These are phyloP conservation scores for Sugiyamaella castrensis DNA, from an alignment of 1,139 yeast species.

Conservation along the genomic window DNA sequence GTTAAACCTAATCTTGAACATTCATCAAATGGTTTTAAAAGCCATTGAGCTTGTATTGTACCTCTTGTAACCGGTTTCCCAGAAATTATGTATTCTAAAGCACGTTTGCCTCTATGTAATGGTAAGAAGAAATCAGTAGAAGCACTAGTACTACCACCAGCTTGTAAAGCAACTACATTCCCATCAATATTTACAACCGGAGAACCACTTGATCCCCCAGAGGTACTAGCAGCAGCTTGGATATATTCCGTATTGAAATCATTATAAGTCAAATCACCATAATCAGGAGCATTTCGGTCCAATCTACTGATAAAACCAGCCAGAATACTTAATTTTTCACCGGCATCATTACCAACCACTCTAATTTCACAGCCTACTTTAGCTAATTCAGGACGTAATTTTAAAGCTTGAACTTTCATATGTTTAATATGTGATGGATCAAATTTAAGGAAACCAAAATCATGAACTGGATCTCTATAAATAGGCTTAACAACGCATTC, in stretches of 20 bases:
- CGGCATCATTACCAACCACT: constrained; percentile 95
- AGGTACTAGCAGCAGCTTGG: constrained; percentile 94
- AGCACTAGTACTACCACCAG: constrained; percentile 89
- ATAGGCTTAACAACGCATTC: constrained; percentile 80
- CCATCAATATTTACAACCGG: constrained; percentile 92
- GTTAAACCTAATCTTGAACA: constrained; percentile 85
- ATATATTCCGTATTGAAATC: constrained; percentile 95
- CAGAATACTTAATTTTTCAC: constrained; percentile 84
- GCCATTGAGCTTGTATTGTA: constrained; percentile 90
- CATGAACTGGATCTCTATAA: constrained; percentile 61
- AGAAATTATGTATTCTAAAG: constrained; percentile 68
- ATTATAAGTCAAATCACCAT: constrained; percentile 84
- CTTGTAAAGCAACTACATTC: constrained; percentile 85
- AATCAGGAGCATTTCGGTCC: constrained; percentile 93
- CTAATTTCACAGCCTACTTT: constrained; percentile 87
- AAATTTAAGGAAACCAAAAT: constrained; percentile 82
- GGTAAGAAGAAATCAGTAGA: constrained; percentile 93
- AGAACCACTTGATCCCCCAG: constrained; percentile 95
- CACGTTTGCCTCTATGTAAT: constrained; percentile 76
- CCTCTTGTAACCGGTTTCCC: constrained; percentile 65
- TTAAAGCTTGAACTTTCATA: constrained; percentile 64
- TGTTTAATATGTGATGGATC: constrained; percentile 70
- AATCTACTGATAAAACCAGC: constrained; percentile 87
- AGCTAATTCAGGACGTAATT: constrained; percentile 76
- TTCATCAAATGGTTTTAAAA: constrained; percentile 81